Conservation (phyloP, 2,329 filamentous ascomycete species). For the Ampelomyces quisqualis region DNA sequence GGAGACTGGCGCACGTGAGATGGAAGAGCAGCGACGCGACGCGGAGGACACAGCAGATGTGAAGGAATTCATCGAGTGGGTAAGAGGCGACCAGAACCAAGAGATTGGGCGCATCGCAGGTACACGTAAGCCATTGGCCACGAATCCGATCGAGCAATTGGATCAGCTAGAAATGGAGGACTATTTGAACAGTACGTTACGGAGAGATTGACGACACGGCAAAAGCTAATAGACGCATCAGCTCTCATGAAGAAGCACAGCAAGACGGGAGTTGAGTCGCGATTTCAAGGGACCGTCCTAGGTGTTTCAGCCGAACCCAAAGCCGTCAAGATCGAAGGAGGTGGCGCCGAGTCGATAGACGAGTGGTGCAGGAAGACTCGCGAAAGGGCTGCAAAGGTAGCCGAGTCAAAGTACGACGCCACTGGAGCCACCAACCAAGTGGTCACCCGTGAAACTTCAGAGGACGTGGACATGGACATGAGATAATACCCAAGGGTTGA, state of each 20-base stretch:
- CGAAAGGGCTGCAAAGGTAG: constrained; percentile 29
- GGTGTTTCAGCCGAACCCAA: constrained; percentile 71
- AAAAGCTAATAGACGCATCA: constrained; percentile 39
- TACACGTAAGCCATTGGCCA: constrained; percentile 51
- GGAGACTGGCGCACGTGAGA: constrained; percentile 42
- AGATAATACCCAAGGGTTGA: constrained; percentile 16
- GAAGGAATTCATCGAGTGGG: constrained; percentile 77
- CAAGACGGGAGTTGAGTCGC: constrained; percentile 82
- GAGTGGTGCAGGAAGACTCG: constrained; percentile 58
- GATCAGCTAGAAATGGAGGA: constrained; percentile 50
- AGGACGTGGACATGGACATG: constrained; percentile 31
- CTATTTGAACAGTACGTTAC: constrained; percentile 47
- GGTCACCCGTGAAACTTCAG: constrained; percentile 20
- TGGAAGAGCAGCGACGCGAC: constrained; percentile 49
- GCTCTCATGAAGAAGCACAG: constrained; percentile 90
- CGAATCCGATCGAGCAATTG: constrained; percentile 50
- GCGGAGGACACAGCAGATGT: constrained; percentile 79
- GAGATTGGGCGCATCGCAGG: constrained; percentile 81
- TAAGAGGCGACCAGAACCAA: constrained; percentile 68
- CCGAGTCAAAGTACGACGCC: constrained; percentile 26
- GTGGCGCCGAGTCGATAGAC: constrained; percentile 64
- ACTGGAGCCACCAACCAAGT: constrained; percentile 18
- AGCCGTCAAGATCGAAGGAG: constrained; percentile 76
- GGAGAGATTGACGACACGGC: neutral
- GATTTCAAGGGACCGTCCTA: constrained; percentile 81